Evolutionary conservation across 805 yeast genomes (phyloP).

Genomic region (Sugiyamaella qingdaonensis): DNA sequence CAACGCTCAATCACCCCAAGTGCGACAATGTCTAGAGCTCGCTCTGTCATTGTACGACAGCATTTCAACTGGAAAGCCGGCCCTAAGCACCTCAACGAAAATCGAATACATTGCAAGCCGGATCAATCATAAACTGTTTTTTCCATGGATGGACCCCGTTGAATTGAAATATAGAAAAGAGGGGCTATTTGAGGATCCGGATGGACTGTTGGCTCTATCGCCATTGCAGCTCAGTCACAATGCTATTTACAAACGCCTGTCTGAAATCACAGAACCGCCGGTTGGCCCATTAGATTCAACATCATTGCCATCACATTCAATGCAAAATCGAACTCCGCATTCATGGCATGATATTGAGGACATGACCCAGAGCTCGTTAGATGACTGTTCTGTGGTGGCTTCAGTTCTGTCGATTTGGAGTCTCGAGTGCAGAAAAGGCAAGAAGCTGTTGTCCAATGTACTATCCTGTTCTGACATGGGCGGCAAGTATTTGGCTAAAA

Average conservation of each 20-base stretch:
- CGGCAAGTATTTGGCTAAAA: conserved; percentile 38
- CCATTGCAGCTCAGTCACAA: conserved; percentile 9
- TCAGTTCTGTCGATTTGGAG: conserved; percentile 51
- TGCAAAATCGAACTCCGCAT: conserved; percentile 22
- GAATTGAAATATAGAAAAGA: neutral
- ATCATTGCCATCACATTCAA: conserved; percentile 3
- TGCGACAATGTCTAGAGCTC: neutral
- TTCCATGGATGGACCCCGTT: conserved; percentile 21
- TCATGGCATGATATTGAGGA: conserved; percentile 4
- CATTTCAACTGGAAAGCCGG: neutral
- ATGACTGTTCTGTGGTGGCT: conserved; percentile 75
- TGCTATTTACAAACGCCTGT: neutral
- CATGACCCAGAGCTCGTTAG: conserved; percentile 27
- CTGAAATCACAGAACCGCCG: neutral
- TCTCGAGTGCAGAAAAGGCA: conserved; percentile 21
- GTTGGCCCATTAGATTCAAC: too few relatives aligned
- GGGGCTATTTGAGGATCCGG: conserved; percentile 16
- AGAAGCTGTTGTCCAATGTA: conserved; percentile 18
- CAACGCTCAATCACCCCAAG: neutral
- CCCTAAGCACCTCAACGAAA: conserved; percentile 4
- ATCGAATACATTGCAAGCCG: conserved; percentile 34
- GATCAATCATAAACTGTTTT: conserved; percentile 30
- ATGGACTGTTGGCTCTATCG: conserved; percentile 20
- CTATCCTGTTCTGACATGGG: conserved; percentile 22
- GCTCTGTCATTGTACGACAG: neutral